Evolutionary conservation across 148 eudicot genomes (phyloP).

Genomic region (Rhododendron griersonianum): DNA sequence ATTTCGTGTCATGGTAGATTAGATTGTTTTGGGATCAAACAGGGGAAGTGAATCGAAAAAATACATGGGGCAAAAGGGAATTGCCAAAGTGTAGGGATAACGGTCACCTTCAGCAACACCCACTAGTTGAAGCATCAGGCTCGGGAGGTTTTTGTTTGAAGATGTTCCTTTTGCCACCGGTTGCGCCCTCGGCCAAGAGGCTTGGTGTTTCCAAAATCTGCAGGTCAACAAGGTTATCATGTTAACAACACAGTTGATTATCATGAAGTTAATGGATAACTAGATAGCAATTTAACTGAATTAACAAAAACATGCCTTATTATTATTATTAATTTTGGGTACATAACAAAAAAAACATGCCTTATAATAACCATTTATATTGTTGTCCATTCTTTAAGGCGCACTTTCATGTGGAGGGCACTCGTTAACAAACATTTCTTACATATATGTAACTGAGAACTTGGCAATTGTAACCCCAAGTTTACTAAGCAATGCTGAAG

Average conservation of each 20-base stretch:
- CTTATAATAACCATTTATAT: neutral
- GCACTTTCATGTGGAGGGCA: neutral
- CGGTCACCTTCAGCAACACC: slow-evolving; percentile 59
- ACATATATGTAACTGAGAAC: neutral
- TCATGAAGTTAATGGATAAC: neutral
- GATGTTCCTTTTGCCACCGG: slow-evolving; percentile 58
- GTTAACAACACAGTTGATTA: neutral
- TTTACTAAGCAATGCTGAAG: neutral
- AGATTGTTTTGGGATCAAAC: slow-evolving; percentile 4
- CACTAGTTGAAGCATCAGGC: slow-evolving; percentile 51
- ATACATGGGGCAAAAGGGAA: neutral
- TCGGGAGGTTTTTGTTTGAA: slow-evolving; percentile 41
- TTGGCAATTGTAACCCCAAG: neutral
- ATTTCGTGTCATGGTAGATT: neutral
- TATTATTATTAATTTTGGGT: too few relatives aligned
- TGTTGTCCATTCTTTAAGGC: neutral
- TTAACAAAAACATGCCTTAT: neutral
- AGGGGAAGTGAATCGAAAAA: neutral
- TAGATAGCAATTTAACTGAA: neutral
- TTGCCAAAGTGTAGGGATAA: neutral
- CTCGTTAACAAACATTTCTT: neutral
- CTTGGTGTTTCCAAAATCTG: slow-evolving; percentile 92
- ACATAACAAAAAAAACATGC: too few relatives aligned
- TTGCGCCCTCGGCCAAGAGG: slow-evolving; percentile 71
- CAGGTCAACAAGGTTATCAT: slow-evolving; percentile 5